Conservation (phyloP, 805 yeast genomes). For the Metschnikowia sp. region DNA sequence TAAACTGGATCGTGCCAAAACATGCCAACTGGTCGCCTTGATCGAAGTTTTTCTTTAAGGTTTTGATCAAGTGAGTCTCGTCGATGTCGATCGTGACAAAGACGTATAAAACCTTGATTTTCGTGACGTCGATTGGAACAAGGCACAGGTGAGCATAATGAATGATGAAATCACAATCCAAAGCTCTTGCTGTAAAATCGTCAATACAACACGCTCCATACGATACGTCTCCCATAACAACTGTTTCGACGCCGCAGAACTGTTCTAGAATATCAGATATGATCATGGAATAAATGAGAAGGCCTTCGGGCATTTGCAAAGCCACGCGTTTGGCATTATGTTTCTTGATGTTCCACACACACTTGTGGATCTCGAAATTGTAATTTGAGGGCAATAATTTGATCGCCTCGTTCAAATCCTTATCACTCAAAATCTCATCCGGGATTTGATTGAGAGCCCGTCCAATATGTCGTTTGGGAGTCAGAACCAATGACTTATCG, state of each 20-base stretch:
- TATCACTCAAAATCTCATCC: conserved; percentile 72
- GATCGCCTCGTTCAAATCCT: conserved; percentile 81
- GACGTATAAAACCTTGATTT: conserved; percentile 87
- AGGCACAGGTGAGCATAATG: conserved; percentile 98
- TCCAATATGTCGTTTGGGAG: conserved; percentile 35
- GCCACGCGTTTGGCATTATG: conserved; percentile 79
- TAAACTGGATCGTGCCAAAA: conserved; percentile 95
- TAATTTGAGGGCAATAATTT: conserved; percentile 82
- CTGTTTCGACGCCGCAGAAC: conserved; percentile 80
- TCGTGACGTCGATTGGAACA: conserved; percentile 90
- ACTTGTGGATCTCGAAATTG: conserved; percentile 93
- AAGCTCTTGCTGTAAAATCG: conserved; percentile 88
- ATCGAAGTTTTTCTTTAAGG: conserved; percentile 67
- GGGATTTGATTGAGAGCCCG: conserved; percentile 85
- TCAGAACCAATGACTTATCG: conserved; percentile 9
- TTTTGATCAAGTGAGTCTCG: conserved; percentile 73
- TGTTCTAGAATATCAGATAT: conserved; percentile 92
- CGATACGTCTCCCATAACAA: conserved; percentile 98
- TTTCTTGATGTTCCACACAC: conserved; percentile 87
- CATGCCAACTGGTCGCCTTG: conserved; percentile 68
- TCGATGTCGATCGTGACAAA: conserved; percentile 93
- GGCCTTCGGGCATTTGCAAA: conserved; percentile 96
- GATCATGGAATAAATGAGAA: conserved; percentile 80
- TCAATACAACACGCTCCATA: conserved; percentile 99
- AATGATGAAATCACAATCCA: conserved; percentile 90